These are phyloP conservation scores for Cucurbita moschata DNA, from an alignment of 306 rosid genomes.

Conservation along the genomic window DNA sequence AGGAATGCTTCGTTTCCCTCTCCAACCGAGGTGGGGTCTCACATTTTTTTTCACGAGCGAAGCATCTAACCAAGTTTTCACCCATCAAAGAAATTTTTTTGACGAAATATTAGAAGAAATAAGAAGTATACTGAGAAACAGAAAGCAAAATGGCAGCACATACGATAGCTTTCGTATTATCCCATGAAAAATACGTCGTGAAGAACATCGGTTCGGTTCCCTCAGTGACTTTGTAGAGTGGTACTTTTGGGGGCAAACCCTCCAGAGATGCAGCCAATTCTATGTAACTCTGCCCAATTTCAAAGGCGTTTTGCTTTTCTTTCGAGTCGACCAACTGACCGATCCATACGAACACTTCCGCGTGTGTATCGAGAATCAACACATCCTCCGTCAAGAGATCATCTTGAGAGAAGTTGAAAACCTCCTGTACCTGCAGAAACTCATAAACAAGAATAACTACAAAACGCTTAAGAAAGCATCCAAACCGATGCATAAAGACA, in stretches of 20 bases:
- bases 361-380: constrained; percentile 65
- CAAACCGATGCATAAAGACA: neutral
- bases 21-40: too few relatives aligned
- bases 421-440: constrained; percentile 59
- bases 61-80: neutral
- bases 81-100: constrained; percentile 1
- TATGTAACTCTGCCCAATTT: constrained; percentile 84
- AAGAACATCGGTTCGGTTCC: constrained; percentile 88
- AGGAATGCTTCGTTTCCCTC: too few relatives aligned
- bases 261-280: constrained; percentile 70
- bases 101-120: neutral
- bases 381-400: constrained; percentile 97
- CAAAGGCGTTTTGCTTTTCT: constrained; percentile 46
- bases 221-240: constrained; percentile 63
- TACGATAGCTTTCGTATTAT: constrained; percentile 63
- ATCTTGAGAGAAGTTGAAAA: constrained; percentile 86
- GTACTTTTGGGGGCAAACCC: constrained; percentile 46
- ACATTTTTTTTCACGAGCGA: neutral
- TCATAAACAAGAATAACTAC: neutral
- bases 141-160: constrained; percentile 17
- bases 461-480: neutral
- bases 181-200: constrained; percentile 89
- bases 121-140: neutral
- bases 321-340: constrained; percentile 70
- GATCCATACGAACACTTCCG: constrained; percentile 81